Conservation (phyloP, 768 basidiomycete genomes). For the Crepidotus variabilis region DNA sequence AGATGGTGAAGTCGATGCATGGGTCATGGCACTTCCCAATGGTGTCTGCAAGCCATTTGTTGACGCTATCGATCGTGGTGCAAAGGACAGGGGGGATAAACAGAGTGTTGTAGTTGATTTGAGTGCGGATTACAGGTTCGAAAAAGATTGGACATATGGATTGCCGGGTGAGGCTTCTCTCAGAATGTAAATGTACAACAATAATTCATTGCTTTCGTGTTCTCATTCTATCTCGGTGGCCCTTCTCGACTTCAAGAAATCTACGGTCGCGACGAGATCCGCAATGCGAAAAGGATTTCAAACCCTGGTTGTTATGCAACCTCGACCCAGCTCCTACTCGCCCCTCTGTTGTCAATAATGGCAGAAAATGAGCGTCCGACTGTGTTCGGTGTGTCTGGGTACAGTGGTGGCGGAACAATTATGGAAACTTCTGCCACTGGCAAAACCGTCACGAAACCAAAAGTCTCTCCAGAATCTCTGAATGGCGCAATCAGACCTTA, state of each 20-base stretch:
- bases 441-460: slow-evolving; percentile 71
- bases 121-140: slow-evolving; percentile 93
- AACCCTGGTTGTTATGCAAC: slow-evolving; percentile 99
- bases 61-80: slow-evolving; percentile 83
- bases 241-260: slow-evolving; percentile 54
- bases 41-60: slow-evolving; percentile 96
- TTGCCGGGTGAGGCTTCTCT: slow-evolving; percentile 85
- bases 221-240: slow-evolving; percentile 4
- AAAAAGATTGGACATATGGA: slow-evolving; percentile 94
- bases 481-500: slow-evolving; percentile 79
- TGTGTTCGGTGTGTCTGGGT: slow-evolving; percentile 91
- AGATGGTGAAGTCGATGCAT: slow-evolving; percentile 88
- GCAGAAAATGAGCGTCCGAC: slow-evolving; percentile 64
- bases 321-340: slow-evolving; percentile 86
- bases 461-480: slow-evolving; percentile 75
- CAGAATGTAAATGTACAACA: slow-evolving; percentile 24
- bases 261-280: slow-evolving; percentile 71
- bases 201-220: slow-evolving; percentile 26
- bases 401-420: slow-evolving; percentile 92
- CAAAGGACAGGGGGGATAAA: slow-evolving; percentile 42
- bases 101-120: slow-evolving; percentile 87
- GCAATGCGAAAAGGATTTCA: slow-evolving; percentile 78
- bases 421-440: slow-evolving; percentile 65
- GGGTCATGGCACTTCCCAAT: slow-evolving; percentile 99
- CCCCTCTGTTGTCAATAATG: slow-evolving; percentile 78